Percentiles rank a stretch among this genome's conserved stretches.
Evolutionary conservation across 75 land plant genomes (phyloP).

Genomic region (Pinus taeda): DNA sequence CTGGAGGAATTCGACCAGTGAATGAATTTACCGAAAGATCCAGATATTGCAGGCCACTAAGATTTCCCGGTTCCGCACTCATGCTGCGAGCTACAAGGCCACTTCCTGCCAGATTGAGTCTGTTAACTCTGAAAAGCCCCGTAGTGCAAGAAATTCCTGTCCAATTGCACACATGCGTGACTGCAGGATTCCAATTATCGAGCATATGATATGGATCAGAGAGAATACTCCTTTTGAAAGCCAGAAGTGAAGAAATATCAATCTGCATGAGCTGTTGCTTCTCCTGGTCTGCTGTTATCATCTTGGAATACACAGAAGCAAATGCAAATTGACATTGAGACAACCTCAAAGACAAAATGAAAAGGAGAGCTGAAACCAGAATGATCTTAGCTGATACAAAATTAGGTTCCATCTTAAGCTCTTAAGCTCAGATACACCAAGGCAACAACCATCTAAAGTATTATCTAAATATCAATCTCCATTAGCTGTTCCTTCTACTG

Average conservation of each 20-base stretch:
- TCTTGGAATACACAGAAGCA: too few relatives aligned
- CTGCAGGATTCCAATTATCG: neutral
- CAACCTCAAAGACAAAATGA: too few relatives aligned
- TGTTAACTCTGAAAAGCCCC: neutral
- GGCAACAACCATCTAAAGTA: too few relatives aligned
- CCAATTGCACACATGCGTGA: neutral
- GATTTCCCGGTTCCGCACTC: slow-evolving; percentile 13
- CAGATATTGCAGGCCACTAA: slow-evolving; percentile 12
- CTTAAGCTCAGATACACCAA: too few relatives aligned
- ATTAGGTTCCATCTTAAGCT: too few relatives aligned
- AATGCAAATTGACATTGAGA: too few relatives aligned
- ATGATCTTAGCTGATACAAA: too few relatives aligned
- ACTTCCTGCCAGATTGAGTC: neutral
- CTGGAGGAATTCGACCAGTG: slow-evolving; percentile 39
- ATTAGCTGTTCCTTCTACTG: too few relatives aligned
- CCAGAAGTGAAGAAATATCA: neutral
- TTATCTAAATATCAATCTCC: neutral
- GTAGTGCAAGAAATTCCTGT: neutral
- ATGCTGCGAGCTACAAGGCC: neutral
- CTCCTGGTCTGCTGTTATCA: too few relatives aligned
- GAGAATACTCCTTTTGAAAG: neutral
- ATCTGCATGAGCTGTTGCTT: too few relatives aligned
- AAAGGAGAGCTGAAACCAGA: too few relatives aligned
- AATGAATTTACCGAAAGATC: slow-evolving; percentile 12
- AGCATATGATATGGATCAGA: neutral